Evolutionary conservation across 331 rosid genomes (phyloP).

Genomic region (Prunus yedoensis): DNA sequence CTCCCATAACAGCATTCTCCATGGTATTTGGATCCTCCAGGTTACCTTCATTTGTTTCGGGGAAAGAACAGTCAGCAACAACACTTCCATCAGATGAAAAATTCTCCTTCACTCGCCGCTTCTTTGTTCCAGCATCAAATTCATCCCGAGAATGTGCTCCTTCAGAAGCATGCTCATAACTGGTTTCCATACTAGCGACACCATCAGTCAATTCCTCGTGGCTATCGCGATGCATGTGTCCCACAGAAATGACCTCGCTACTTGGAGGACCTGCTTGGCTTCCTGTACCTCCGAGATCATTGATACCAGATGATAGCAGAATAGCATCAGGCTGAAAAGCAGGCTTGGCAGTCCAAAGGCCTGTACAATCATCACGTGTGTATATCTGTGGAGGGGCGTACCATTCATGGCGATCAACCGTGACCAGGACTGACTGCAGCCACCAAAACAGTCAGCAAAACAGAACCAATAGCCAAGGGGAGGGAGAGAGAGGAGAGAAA

Average conservation of each 20-base stretch:
- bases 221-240: conserved; percentile 40
- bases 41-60: conserved; percentile 48
- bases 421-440: conserved; percentile 86
- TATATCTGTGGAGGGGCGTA: conserved; percentile 93
- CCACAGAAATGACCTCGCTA: conserved; percentile 46
- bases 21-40: conserved; percentile 49
- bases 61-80: conserved; percentile 55
- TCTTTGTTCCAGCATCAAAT: conserved; percentile 66
- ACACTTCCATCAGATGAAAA: conserved; percentile 55
- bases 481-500: not conserved
- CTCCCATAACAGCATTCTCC: conserved; percentile 52
- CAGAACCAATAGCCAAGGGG: not conserved
- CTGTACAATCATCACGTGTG: conserved; percentile 82
- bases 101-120: conserved; percentile 60
- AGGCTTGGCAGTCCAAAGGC: conserved; percentile 80
- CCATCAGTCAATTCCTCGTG: conserved; percentile 56
- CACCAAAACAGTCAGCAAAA: conserved; percentile 32
- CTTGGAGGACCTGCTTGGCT: conserved; percentile 37
- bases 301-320: conserved; percentile 42
- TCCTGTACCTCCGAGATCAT: conserved; percentile 46
- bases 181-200: conserved; percentile 75
- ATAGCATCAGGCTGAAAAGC: conserved; percentile 51
- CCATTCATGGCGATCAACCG: conserved; percentile 97
- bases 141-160: conserved; percentile 42
- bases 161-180: conserved; percentile 55